Conservation (phyloP, 225 moss, liverwort and hornwort species). For the Marchantia polymorpha region DNA sequence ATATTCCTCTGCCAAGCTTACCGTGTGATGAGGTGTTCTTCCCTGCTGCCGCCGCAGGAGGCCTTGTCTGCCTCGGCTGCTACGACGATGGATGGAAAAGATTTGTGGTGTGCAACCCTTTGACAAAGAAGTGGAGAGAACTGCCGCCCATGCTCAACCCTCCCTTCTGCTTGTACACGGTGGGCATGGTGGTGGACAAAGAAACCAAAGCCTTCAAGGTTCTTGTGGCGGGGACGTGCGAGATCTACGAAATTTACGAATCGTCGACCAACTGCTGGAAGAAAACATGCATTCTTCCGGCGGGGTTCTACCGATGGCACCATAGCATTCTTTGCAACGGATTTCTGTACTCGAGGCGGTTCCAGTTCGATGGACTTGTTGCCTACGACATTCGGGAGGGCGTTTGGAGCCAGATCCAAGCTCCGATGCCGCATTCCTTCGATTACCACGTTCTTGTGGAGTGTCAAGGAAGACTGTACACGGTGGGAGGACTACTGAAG, state of each 20-base stretch:
- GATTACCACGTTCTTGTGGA: conserved; percentile 61
- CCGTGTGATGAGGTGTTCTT: conserved; percentile 47
- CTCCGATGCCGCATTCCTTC: conserved; percentile 54
- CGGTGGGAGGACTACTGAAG: conserved; percentile 50
- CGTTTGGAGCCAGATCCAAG: conserved; percentile 59
- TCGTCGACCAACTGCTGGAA: conserved; percentile 47
- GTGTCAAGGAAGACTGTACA: conserved; percentile 49
- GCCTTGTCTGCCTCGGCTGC: conserved; percentile 51
- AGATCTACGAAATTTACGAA: conserved; percentile 56
- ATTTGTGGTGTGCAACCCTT: conserved; percentile 52
- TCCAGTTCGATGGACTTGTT: conserved; percentile 54
- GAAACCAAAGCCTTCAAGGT: conserved; percentile 50
- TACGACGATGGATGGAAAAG: conserved; percentile 58
- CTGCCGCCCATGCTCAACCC: conserved; percentile 57
- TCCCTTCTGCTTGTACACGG: conserved; percentile 53
- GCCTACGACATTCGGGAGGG: conserved; percentile 47
- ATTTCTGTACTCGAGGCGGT: conserved; percentile 49
- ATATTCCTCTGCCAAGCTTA: conserved; percentile 45
- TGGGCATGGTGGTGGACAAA: conserved; percentile 60
- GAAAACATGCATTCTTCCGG: conserved; percentile 48
- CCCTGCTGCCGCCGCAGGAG: conserved; percentile 49
- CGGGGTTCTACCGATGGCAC: conserved; percentile 55
- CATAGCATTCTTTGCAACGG: conserved; percentile 60
- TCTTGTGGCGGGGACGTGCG: conserved; percentile 50
- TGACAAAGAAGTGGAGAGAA: conserved; percentile 50